These are phyloP conservation scores for Arthrinium phaeospermum DNA, from an alignment of 2,329 filamentous ascomycete genomes.

Conservation along the genomic window DNA sequence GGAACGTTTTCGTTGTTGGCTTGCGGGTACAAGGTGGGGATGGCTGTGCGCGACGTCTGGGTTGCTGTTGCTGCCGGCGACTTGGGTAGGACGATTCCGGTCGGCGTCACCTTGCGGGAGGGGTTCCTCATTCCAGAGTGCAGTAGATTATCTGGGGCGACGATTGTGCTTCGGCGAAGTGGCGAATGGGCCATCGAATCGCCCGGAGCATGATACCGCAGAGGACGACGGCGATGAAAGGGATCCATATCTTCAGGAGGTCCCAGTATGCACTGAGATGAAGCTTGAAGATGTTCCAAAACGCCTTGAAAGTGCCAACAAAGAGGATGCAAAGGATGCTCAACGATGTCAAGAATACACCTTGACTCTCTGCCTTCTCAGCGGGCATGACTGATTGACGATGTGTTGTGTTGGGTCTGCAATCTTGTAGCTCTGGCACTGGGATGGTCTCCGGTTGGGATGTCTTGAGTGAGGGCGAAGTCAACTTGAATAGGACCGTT, in stretches of 20 bases:
- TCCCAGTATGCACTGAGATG: not conserved
- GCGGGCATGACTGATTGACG: not conserved
- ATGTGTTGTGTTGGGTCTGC: not conserved
- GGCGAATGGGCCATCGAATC: not conserved
- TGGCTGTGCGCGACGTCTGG: slow-evolving; percentile 19
- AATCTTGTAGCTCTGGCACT: not conserved
- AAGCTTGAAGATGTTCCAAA: not conserved
- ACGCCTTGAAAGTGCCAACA: slow-evolving; percentile 9
- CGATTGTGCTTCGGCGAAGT: not conserved
- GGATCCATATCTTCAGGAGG: slow-evolving; percentile 17
- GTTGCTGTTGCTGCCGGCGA: not conserved
- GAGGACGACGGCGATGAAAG: slow-evolving; percentile 15
- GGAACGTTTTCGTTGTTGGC: slow-evolving; percentile 35
- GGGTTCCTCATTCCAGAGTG: not conserved
- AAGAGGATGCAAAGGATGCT: not conserved
- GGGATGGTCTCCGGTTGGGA: not conserved
- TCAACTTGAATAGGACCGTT: not conserved
- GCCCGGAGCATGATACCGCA: slow-evolving; percentile 8
- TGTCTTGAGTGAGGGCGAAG: not conserved
- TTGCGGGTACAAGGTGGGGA: slow-evolving; percentile 12
- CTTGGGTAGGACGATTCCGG: slow-evolving; percentile 3
- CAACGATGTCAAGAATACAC: not conserved
- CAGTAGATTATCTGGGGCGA: not conserved
- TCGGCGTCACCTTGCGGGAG: slow-evolving; percentile 6
- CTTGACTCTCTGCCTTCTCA: not conserved